These are phyloP conservation scores for Hypoxylon subgilvum DNA, from an alignment of 495 filamentous ascomycete species.

Conservation along the genomic window DNA sequence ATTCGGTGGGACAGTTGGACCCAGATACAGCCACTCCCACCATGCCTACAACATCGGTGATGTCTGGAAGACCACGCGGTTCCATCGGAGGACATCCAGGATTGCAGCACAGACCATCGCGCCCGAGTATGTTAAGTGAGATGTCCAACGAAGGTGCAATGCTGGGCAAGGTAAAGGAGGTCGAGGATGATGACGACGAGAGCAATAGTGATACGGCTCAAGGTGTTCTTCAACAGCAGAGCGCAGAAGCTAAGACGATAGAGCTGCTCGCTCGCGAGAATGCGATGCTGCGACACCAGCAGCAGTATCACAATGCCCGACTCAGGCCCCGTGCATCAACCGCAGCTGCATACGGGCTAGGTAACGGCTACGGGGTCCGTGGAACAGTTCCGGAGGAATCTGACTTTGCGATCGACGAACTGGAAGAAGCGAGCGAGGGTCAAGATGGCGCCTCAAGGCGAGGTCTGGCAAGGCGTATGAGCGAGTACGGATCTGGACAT, in stretches of 20 bases:
- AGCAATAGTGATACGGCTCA: slow-evolving; percentile 67
- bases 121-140: slow-evolving; percentile 84
- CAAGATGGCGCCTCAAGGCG: slow-evolving; percentile 61
- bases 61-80: slow-evolving; percentile 60
- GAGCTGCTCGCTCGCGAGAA: slow-evolving; percentile 77
- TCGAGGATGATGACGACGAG: slow-evolving; percentile 79
- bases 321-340: slow-evolving; percentile 69
- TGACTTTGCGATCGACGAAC: slow-evolving; percentile 73
- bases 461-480: slow-evolving; percentile 59
- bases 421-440: slow-evolving; percentile 67
- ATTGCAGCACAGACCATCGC: slow-evolving; percentile 80
- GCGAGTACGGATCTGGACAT: slow-evolving; percentile 67
- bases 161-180: slow-evolving; percentile 79
- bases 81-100: slow-evolving; percentile 62
- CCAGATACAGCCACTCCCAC: slow-evolving; percentile 64
- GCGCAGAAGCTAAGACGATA: slow-evolving; percentile 68
- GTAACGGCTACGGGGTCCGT: slow-evolving; percentile 65
- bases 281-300: slow-evolving; percentile 69
- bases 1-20: slow-evolving; percentile 92
- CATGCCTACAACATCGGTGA: slow-evolving; percentile 49
- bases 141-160: slow-evolving; percentile 72
- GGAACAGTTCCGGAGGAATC: slow-evolving; percentile 72
- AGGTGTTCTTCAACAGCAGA: slow-evolving; percentile 57
- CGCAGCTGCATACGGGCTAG: slow-evolving; percentile 57
- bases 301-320: slow-evolving; percentile 64